These are phyloP conservation scores for Erucastrum elatum DNA, from an alignment of 345 rosid genomes.

Conservation along the genomic window DNA sequence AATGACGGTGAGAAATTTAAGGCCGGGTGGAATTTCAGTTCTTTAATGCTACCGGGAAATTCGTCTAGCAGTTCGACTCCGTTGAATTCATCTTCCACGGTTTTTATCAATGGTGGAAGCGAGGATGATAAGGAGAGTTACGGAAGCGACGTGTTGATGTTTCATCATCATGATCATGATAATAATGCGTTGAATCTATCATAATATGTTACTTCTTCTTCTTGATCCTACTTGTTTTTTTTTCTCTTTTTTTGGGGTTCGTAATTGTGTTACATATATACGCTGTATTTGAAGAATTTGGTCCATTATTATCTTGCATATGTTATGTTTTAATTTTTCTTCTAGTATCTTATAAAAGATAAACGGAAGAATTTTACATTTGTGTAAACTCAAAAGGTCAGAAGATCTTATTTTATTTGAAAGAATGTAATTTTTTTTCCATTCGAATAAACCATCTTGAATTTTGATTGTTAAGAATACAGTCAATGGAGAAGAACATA, in stretches of 20 bases:
- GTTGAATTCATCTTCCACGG: slow-evolving; percentile 29
- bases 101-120: slow-evolving; percentile 34
- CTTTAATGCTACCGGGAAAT: slow-evolving; percentile 28
- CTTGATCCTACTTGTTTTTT: not conserved
- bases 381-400: not conserved
- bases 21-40: slow-evolving; percentile 24
- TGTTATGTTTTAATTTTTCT: not conserved
- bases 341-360: not conserved
- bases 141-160: slow-evolving; percentile 38
- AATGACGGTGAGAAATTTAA: slow-evolving; percentile 10
- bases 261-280: not conserved
- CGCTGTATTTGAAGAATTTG: not conserved
- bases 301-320: not conserved
- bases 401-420: not conserved
- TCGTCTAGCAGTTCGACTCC: slow-evolving; percentile 37
- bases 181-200: not conserved
- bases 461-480: slow-evolving; percentile 12
- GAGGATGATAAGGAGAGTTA: slow-evolving; percentile 42
- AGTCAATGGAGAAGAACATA: slow-evolving; percentile 5
- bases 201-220: not conserved
- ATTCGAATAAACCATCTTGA: not conserved
- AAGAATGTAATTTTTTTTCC: not conserved
- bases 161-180: slow-evolving; percentile 17
- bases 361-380: not conserved
- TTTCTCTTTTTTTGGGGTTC: not conserved